Percentiles rank a stretch among this genome's conserved stretches.
These are phyloP conservation scores for Penicillium sp. DNA, from an alignment of 2,329 filamentous ascomycete species.

Conservation along the genomic window DNA sequence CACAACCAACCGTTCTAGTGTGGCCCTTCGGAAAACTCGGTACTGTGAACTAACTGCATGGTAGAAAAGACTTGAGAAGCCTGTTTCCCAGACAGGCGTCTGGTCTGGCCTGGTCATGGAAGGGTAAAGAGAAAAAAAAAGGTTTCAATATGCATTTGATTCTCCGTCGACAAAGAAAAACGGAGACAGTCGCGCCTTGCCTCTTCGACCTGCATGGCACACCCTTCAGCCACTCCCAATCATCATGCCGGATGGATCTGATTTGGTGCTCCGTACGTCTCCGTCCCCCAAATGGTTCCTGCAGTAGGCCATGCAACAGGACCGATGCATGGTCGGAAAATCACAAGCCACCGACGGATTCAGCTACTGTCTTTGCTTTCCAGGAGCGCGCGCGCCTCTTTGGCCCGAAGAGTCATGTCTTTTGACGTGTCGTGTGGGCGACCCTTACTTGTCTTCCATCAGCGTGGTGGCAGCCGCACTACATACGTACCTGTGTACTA, in stretches of 20 bases:
- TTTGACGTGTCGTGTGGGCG: slow-evolving; percentile 3
- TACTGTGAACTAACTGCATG: no score
- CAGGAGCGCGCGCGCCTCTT: not conserved
- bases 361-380: no score
- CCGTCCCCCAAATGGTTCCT: slow-evolving; percentile 30
- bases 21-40: no score
- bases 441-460: not conserved
- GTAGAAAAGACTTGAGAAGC: no score
- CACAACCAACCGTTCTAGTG: no score
- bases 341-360: slow-evolving; percentile 3
- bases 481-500: no score
- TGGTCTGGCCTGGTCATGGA: no score
- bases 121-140: no score
- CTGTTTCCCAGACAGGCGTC: no score
- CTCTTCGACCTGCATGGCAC: slow-evolving; percentile 1
- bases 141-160: not conserved
- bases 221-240: slow-evolving; percentile 5
- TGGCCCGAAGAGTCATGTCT: not conserved
- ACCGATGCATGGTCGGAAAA: slow-evolving; percentile 9
- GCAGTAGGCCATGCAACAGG: slow-evolving; percentile 29
- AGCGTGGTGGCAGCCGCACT: no score
- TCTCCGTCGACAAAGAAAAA: slow-evolving; percentile 3
- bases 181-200: slow-evolving; percentile 8
- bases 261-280: slow-evolving; percentile 10
- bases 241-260: not conserved